Evolutionary conservation across 1,139 yeast species (phyloP), one percentile per base, ranked within the genome.

Genomic region (Kurtzmaniella quercitrusa): DNA sequence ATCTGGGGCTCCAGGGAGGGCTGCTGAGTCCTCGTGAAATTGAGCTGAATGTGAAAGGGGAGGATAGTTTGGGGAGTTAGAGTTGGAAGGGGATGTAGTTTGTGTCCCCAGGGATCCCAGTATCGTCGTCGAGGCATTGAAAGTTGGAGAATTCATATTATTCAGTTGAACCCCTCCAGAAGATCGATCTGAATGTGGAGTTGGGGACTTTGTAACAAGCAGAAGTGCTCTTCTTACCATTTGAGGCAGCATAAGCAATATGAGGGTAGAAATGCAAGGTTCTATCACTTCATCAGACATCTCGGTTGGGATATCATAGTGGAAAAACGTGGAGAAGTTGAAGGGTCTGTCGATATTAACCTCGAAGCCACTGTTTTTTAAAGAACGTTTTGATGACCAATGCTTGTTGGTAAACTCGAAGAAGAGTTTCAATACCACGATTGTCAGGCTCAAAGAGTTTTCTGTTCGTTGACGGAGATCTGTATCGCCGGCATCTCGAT

Each of bases 401-500:
- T 53, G 54, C 27, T 50, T 50, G 43, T 58, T 54, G 31, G 71
- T 56, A 10, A 69, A 51, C 38, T 62, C 62, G 2, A 65, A 50
- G 12, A 72, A 54, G 21, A 71, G 52, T 47, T 63, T 66, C 39
- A 68, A 58, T 6, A 70, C 50, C 19, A 72, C 52, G 23, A 70
- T 54, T 1, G 69, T 64, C 18, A 74, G 67, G 12, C 63, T 49
- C 33, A 70, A 45, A 10, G 65, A 54, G 46, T 63, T 64, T 27
- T 64, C 70, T 47, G 68, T 70, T 25, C 67, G 53, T 25, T 66
- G 68, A 18, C 56, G 52, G 25, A 69, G 50, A 41, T 59, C 64
- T 7, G 55, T 45, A 19, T 57, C 49, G 27, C 52, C 48, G 6
- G 65, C 56, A 44, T 68, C 74, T 29, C 55, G 50, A 48, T 65